Evolutionary conservation across 169 alveolate species (phyloP), one percentile per base, ranked within the genome.

Genomic region (Babesia sp.): DNA sequence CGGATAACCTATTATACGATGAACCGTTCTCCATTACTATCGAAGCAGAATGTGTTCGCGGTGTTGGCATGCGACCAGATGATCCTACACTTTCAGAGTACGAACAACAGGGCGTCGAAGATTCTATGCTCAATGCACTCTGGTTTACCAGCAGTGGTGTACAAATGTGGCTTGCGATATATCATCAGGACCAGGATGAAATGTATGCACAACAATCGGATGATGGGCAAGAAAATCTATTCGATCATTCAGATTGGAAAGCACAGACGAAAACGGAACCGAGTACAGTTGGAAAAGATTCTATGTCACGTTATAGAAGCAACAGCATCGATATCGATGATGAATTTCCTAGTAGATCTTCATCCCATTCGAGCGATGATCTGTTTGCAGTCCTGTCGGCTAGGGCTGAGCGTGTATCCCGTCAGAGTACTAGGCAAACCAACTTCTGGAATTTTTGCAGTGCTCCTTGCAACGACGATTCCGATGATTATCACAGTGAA

Each of bases 1-100:
- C 72, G 48, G 87, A 79, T 60, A 68, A 79, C 56, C 37, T 79
- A 16, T 29, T 79, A 12, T 71, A 79, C 37, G 61, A 50, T 37
- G 72, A 53, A 16, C 83, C 87, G 31, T 79, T 79, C 57, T 11
- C 83, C 18, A 57, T 79, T 20, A 72, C 74, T n/a, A 57, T 79
- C 39, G 69, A 61, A 46, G 69, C 84, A 33, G 64, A 79, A 5
- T 48, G 18, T 8, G 45, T 79, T 22, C 57, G 54, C 1, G 74
- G 81, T 11, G 55, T 45, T 1, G 67, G 82, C 41, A 61, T 79
- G 60, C 64, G 41, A 29, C 70, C 76, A 1, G 64, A 61, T 18
- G 78, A 61, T 12, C 82, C 84, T 26, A 51, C 51, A 46, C 42
- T 71, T 26, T 33, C 31, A 16, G 76, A 58, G 12, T 36, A 66